These are phyloP conservation scores for Neurospora intermedia DNA, from an alignment of 495 filamentous ascomycete genomes.

Conservation along the genomic window DNA sequence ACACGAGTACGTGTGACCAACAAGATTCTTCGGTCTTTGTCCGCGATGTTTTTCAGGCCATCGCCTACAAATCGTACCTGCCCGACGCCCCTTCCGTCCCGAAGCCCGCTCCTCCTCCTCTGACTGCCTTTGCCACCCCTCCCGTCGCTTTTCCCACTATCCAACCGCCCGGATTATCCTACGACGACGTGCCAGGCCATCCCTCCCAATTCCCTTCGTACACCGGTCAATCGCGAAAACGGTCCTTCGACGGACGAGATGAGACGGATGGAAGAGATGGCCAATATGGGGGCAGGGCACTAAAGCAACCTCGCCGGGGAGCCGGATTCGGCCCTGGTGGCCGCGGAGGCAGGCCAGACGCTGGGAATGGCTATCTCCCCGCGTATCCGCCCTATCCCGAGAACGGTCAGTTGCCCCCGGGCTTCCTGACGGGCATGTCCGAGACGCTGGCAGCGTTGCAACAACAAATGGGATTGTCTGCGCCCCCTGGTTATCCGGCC, in stretches of 20 bases:
- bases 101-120: constrained; percentile 11
- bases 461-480: not conserved
- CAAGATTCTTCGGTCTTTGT: constrained; percentile 68
- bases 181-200: constrained; percentile 15
- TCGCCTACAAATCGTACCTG: constrained; percentile 52
- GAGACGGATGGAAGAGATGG: constrained; percentile 29
- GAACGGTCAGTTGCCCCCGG: not conserved
- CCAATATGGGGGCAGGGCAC: constrained; percentile 35
- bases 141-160: constrained; percentile 3
- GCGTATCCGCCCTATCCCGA: not conserved
- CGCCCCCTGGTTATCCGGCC: constrained; percentile 37
- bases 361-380: constrained; percentile 11
- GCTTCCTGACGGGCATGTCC: not conserved
- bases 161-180: constrained; percentile 8
- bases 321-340: constrained; percentile 39
- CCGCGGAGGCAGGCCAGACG: constrained; percentile 37
- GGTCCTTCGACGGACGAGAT: constrained; percentile 19
- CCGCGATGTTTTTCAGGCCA: constrained; percentile 69
- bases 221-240: constrained; percentile 15
- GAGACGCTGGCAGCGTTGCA: constrained; percentile 1
- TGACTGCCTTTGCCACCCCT: constrained; percentile 13
- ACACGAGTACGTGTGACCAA: not conserved
- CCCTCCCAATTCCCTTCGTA: constrained; percentile 1
- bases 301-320: constrained; percentile 68
- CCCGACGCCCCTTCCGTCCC: constrained; percentile 40